phyloP scores from a whole-genome alignment of 495 filamentous ascomycete species.

The Annulohypoxylon stygium region DNA sequence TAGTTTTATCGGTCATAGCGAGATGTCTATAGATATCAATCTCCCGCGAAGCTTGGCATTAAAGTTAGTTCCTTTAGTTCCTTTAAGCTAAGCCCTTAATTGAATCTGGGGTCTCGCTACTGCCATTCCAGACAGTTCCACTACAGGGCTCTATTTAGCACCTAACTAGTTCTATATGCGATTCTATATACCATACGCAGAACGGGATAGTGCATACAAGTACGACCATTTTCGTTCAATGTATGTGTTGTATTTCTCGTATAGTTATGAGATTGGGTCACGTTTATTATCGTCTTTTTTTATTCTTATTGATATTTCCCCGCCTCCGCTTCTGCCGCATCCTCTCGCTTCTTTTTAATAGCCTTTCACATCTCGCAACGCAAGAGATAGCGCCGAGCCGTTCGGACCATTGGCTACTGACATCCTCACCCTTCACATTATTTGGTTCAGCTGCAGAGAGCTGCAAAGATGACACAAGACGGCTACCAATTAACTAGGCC shows the following conservation, averaged over 20 bases:
- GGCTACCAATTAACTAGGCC: constrained; percentile 10
- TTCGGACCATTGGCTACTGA: constrained; percentile 21
- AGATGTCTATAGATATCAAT: neutral
- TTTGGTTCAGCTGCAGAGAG: constrained; percentile 30
- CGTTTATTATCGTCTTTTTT: constrained; percentile 12
- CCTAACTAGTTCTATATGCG: constrained; percentile 10
- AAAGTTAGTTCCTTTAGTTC: neutral
- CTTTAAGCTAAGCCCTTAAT: neutral
- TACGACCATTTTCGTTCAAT: neutral
- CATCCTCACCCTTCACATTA: constrained; percentile 17
- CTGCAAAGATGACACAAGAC: constrained; percentile 20
- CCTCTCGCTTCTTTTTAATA: neutral
- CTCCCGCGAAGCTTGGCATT: constrained; percentile 1
- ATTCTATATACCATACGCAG: constrained; percentile 24
- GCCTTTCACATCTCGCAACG: constrained; percentile 7
- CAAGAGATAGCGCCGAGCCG: constrained; percentile 27
- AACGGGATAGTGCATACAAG: constrained; percentile 9
- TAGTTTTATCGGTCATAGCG: neutral
- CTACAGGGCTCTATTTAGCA: neutral
- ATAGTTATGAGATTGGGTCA: constrained; percentile 25
- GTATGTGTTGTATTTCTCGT: constrained; percentile 25
- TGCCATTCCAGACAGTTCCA: neutral
- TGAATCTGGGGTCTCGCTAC: neutral
- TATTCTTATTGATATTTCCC: constrained; percentile 14
- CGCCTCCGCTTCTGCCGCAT: constrained; percentile 7